Conservation (phyloP, 2,329 filamentous ascomycete species). For the Lecanosticta acicola region DNA sequence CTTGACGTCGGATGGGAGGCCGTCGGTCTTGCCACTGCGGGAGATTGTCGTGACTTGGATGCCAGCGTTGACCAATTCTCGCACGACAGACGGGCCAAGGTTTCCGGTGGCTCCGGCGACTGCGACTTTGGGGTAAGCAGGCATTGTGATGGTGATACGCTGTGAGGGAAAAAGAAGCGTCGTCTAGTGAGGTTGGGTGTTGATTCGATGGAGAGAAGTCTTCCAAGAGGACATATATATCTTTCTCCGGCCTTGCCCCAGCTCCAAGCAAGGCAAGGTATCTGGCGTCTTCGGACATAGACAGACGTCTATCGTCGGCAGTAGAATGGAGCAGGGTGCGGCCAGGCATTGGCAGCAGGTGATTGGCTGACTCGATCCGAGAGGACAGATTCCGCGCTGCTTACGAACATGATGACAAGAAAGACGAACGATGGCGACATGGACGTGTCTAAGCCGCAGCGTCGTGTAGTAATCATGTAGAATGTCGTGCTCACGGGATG, state of each 20-base stretch:
- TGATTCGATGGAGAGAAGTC: neutral
- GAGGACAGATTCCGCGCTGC: neutral
- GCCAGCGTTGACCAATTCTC: constrained; percentile 37
- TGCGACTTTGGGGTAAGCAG: constrained; percentile 26
- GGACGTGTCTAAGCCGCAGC: too few species aligned
- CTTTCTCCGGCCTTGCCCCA: neutral
- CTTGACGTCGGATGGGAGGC: constrained; percentile 37
- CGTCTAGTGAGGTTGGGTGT: neutral
- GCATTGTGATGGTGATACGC: constrained; percentile 4
- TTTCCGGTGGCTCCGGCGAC: constrained; percentile 36
- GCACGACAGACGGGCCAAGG: constrained; percentile 38
- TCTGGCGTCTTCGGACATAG: too few species aligned
- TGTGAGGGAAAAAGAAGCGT: too few species aligned
- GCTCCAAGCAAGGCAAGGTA: too few species aligned
- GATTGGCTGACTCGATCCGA: neutral
- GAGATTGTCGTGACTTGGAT: constrained; percentile 45
- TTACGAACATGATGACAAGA: too few species aligned
- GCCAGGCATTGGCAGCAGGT: neutral
- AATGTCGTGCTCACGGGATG: too few species aligned
- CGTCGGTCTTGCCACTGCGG: constrained; percentile 36
- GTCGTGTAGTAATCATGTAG: too few species aligned
- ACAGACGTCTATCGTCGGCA: neutral
- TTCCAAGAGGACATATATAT: neutral
- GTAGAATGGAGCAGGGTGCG: neutral
- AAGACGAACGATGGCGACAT: too few species aligned